phyloP scores from a whole-genome alignment of 257 asterid genomes.

The Lycium barbarum region DNA sequence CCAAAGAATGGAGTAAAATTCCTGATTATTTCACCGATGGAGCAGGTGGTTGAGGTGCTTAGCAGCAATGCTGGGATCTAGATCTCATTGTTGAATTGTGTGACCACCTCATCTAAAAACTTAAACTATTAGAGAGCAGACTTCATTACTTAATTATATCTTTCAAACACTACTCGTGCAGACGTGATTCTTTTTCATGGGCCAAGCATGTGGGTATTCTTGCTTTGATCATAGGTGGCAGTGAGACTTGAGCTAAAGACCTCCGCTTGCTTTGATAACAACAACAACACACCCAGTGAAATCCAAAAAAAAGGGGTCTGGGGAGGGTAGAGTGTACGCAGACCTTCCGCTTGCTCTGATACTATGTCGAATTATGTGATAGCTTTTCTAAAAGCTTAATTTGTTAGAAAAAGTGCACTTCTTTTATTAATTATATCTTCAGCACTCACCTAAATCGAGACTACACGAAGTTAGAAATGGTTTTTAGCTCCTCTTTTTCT shows the following conservation, averaged over 20 bases:
- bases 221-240: not conserved
- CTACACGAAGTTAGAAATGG: not conserved
- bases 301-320: no score
- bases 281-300: no score
- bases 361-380: constrained; percentile 14
- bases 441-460: not conserved
- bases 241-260: not conserved
- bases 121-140: constrained; percentile 6
- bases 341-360: not conserved
- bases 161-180: not conserved
- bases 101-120: not conserved
- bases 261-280: not conserved
- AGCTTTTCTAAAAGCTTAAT: not conserved
- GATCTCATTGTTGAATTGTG: not conserved
- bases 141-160: not conserved
- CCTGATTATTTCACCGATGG: constrained; percentile 15
- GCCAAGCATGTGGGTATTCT: not conserved
- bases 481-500: not conserved
- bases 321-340: no score
- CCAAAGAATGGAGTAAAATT: constrained; percentile 22
- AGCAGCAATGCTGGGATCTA: not conserved
- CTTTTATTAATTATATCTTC: not conserved
- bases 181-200: constrained; percentile 16
- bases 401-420: not conserved
- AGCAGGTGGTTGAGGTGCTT: constrained; percentile 12